Percentiles rank a stretch among this genome's conserved stretches.
These are phyloP conservation scores for Pyrenophora seminiperda DNA, from an alignment of 2,329 filamentous ascomycete genomes.

Conservation along the genomic window DNA sequence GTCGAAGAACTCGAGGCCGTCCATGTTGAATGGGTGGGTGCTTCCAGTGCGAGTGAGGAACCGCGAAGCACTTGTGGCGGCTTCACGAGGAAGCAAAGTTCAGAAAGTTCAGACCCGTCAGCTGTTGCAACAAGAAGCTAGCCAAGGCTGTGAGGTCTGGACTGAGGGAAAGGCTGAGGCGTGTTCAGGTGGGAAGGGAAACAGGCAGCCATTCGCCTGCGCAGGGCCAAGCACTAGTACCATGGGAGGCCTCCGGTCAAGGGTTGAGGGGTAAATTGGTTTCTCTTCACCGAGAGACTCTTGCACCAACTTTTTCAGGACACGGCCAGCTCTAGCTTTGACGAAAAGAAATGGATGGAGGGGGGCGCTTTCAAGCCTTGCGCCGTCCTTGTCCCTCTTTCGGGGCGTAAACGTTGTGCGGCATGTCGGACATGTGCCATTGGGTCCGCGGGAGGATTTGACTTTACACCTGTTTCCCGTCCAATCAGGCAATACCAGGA, in stretches of 20 bases:
- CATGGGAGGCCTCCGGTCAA: slow-evolving; percentile 2
- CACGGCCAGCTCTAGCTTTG: neutral
- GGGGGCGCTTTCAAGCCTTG: slow-evolving; percentile 16
- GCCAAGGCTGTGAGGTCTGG: slow-evolving; percentile 15
- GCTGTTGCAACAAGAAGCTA: slow-evolving; percentile 11
- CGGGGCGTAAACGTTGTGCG: neutral
- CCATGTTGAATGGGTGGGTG: neutral
- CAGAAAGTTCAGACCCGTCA: neutral
- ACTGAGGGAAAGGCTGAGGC: too few species aligned
- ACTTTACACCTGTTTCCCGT: neutral
- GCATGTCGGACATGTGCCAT: slow-evolving; percentile 13
- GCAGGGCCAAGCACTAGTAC: slow-evolving; percentile 4
- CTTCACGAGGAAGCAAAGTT: neutral
- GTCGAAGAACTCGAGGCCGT: too few species aligned
- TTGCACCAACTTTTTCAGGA: neutral
- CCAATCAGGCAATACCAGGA: slow-evolving; percentile 10
- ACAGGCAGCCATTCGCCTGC: slow-evolving; percentile 20
- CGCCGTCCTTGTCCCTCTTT: slow-evolving; percentile 2
- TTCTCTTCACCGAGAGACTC: neutral
- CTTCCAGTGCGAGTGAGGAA: neutral
- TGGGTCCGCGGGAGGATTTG: slow-evolving; percentile 9
- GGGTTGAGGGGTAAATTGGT: neutral
- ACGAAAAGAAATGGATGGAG: neutral
- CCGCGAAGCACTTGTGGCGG: neutral
- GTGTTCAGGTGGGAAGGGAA: slow-evolving; percentile 5